phyloP scores from a whole-genome alignment of 2,329 filamentous ascomycete species.

The Sclerotinia nivalis region DNA sequence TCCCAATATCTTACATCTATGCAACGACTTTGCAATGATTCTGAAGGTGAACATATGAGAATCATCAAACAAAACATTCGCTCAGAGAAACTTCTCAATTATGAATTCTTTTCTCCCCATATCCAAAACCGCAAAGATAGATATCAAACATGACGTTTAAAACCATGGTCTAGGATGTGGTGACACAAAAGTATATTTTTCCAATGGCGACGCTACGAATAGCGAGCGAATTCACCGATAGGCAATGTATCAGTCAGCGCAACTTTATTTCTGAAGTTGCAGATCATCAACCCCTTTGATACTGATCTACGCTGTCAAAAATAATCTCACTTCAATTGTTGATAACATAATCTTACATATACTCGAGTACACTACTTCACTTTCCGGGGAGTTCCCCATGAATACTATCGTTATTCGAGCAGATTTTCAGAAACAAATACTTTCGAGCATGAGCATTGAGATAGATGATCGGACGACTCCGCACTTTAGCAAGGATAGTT shows the following conservation, averaged over 20 bases:
- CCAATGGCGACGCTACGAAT: not conserved
- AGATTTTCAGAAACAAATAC: too few relatives aligned
- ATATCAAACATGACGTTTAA: not conserved
- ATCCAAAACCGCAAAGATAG: not conserved
- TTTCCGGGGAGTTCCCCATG: too few relatives aligned
- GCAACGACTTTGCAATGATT: not conserved
- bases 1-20: not conserved
- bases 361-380: too few relatives aligned
- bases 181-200: not conserved
- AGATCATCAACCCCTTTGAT: not conserved
- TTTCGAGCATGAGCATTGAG: too few relatives aligned
- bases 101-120: not conserved
- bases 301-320: conserved; percentile 1
- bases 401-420: too few relatives aligned
- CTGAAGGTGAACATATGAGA: not conserved
- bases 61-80: not conserved
- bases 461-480: too few relatives aligned
- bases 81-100: not conserved
- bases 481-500: too few relatives aligned
- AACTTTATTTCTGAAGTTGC: not conserved
- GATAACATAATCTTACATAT: too few relatives aligned
- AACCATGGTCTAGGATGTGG: too few relatives aligned
- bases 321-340: not conserved
- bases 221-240: not conserved
- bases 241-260: not conserved